phyloP scores from a whole-genome alignment of 2,329 filamentous ascomycete genomes.

The Xylaria polymorpha region DNA sequence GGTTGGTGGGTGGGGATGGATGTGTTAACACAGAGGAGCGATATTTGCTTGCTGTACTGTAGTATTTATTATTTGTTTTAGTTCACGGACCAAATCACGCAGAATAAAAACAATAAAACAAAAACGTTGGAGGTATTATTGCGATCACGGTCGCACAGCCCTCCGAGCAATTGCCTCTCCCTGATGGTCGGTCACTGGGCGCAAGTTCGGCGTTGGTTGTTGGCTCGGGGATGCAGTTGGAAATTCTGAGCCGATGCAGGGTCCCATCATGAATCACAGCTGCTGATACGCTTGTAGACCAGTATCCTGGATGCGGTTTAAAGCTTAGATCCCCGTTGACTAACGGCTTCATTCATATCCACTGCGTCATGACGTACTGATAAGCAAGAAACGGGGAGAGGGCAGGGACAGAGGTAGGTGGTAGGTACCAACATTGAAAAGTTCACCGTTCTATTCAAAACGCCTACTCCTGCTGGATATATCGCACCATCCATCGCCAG shows the following conservation, averaged over 20 bases:
- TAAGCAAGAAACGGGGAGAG: conserved; percentile 23
- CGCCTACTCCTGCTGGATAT: too few relatives aligned
- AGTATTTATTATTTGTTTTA: neutral
- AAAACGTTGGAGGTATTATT: conserved; percentile 14
- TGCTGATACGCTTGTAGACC: conserved; percentile 17
- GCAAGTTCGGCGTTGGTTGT: conserved; percentile 26
- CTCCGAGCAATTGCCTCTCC: conserved; percentile 19
- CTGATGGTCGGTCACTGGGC: conserved; percentile 8
- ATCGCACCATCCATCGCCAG: neutral
- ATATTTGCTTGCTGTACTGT: neutral
- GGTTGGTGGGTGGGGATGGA: neutral
- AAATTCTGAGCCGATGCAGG: conserved; percentile 19
- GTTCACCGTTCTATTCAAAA: too few relatives aligned
- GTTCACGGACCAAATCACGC: too few relatives aligned
- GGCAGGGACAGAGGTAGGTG: too few relatives aligned
- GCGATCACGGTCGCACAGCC: conserved; percentile 29
- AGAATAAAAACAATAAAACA: neutral
- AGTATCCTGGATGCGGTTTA: neutral
- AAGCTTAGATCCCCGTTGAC: neutral
- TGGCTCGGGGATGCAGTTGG: neutral
- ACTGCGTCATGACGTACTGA: conserved; percentile 35
- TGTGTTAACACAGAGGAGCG: neutral
- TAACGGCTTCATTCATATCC: neutral
- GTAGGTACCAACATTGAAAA: too few relatives aligned
- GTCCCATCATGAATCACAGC: conserved; percentile 5